Evolutionary conservation across 192 early-diverging fungal genomes (phyloP), one percentile per base, ranked within the genome.

Genomic region (Mortierella claussenii): DNA sequence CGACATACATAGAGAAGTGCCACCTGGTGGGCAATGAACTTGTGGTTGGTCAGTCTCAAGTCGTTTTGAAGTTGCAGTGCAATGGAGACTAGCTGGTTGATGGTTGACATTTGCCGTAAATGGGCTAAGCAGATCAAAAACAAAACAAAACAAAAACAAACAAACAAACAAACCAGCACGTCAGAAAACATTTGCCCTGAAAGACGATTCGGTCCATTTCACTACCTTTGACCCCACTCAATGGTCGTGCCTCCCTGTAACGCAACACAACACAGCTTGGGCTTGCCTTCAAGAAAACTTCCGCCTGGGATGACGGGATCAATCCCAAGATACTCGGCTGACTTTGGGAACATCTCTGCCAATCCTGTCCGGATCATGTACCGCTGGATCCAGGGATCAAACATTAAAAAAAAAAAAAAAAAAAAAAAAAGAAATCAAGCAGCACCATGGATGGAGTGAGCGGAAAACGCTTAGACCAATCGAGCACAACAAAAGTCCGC

Each of bases 1-100:
- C n/a, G 37, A 47, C 54, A 65, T 73, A 85, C 85, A 78, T 87
- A 87, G 15, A 87, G 63, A 28, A 87, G 50, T 46, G 84, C 85
- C 2, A 83, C 37, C 56, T 87, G 85, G 64, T 87, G 83, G 17
- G 85, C 85, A 31, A 87, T 76, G 44, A 84, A 87, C 37, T 84
- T 84, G 55, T 87, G 85, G 33, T 87, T 86, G 11, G 65, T 57
- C 23, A 86, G 56, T 27, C 68, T 40, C 21, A 86, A 32, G 26
- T 87, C 85, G 34, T 81, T 73, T 42, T 85, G 81, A 13, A 87
- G 66, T 49, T 84, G 84, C 15, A 84, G 48, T 15, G 85, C 74
- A 23, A 82, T 82, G 5, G 85, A 79, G 12, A 79, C 83, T 2
- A 84, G 55, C 46, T 87, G 84, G 56, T 87, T 82, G n/a, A 59